Evolutionary conservation across 129 eudicot species (phyloP).

Genomic region (Helichrysum umbraculigerum): DNA sequence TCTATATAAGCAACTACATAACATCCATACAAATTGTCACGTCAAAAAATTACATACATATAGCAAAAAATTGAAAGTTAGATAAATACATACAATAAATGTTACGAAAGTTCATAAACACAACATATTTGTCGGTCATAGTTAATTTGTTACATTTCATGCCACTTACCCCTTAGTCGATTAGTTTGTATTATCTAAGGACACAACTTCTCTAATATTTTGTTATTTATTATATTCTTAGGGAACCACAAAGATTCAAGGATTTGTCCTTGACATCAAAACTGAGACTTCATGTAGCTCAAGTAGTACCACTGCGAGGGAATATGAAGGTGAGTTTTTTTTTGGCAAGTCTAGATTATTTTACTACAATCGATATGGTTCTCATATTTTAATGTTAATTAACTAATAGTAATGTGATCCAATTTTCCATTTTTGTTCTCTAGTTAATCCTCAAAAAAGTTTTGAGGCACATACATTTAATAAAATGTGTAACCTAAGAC

Average conservation of each 20-base stretch:
- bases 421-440: background rate
- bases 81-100: background rate
- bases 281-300: background rate
- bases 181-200: too few species aligned
- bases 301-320: background rate
- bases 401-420: background rate
- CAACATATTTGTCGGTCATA: too few species aligned
- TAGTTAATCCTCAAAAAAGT: background rate
- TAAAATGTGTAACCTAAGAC: constrained; percentile 23
- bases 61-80: too few species aligned
- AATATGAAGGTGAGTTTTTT: background rate
- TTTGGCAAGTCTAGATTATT: background rate
- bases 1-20: too few species aligned
- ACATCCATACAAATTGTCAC: background rate
- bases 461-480: constrained; percentile 23
- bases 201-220: background rate
- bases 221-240: background rate
- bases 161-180: too few species aligned
- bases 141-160: too few species aligned
- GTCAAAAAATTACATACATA: background rate
- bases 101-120: too few species aligned
- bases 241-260: background rate
- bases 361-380: background rate
- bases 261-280: background rate
- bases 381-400: background rate